Evolutionary conservation across 257 asterid genomes (phyloP), one percentile per base, ranked within the genome.

Genomic region (Cordia subcordata): DNA sequence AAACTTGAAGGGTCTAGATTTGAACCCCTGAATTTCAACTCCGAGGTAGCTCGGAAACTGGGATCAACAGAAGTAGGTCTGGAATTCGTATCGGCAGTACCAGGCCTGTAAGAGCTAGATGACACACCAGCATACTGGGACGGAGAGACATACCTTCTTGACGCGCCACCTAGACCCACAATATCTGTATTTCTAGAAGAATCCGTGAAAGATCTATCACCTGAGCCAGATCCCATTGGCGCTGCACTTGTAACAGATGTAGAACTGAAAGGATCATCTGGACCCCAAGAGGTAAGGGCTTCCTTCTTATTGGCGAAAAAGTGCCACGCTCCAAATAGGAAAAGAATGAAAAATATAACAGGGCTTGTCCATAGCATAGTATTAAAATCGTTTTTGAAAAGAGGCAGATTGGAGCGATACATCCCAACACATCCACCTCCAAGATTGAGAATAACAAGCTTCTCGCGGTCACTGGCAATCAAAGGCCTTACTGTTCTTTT

Each of bases 241-340:
- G 87, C 82, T 46, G 85, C 94, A 51, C 46, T 65, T 8, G 82
- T 54, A 59, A 19, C 81, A 0, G 92, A 23, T 20, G 82, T 53
- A 8, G 94, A 50, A 63, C 56, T 71, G 64, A 84, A 88, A 0
- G 91, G 90, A 57, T 86, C 97, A 0, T 93, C 95, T 0, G 96
- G 94, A 6, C 99, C 99, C 99, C 99, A 93, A 0, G 96, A 78
- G 10, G 84, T 89, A 56, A 93, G 87, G 0, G 90, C 94, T 45
- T 89, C 99, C 77, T 89, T 93, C 79, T 89, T 93, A 69, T 86
- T 84, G 22, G 97, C 94, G 11, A 93, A 89, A 52, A 89, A 89
- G 62, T 93, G 96, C 82, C 85, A 93, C 0, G 94, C 96, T 4
- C 81, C 97, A 8, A 86, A 86, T 19, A 89, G 94, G 83, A 93